A percentile compares a stretch with the other conserved stretches of the same genome.
phyloP scores from a whole-genome alignment of 768 basidiomycete species.

The Glaciozyma martinii region DNA sequence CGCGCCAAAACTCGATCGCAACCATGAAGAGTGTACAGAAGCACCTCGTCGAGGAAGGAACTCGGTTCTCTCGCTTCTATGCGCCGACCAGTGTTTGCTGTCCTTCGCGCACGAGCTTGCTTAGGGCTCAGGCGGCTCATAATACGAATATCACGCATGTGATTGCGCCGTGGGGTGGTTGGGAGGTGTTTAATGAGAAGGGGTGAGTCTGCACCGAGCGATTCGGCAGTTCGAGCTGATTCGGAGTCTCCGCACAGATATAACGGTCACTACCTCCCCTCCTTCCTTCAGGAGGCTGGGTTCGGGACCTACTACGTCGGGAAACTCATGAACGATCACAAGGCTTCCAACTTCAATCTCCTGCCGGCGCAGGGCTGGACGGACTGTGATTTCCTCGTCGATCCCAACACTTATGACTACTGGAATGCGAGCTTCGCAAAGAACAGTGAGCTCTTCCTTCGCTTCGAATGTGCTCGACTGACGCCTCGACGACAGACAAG shows the following conservation, averaged over 20 bases:
- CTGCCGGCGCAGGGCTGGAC: slow-evolving; percentile 10
- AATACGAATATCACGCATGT: slow-evolving; percentile 25
- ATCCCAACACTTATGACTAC: slow-evolving; percentile 30
- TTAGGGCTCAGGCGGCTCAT: slow-evolving; percentile 17
- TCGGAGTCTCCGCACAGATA: background rate
- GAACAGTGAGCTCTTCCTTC: background rate
- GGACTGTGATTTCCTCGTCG: slow-evolving; percentile 24
- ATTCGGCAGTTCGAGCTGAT: no score
- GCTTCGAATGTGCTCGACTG: background rate
- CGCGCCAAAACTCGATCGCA: slow-evolving; percentile 4
- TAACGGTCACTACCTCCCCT: slow-evolving; percentile 20
- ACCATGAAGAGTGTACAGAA: slow-evolving; percentile 8
- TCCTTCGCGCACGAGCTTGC: slow-evolving; percentile 14
- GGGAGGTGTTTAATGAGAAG: slow-evolving; percentile 25
- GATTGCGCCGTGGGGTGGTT: slow-evolving; percentile 19
- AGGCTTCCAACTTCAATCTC: slow-evolving; percentile 1
- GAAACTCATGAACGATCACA: slow-evolving; percentile 32
- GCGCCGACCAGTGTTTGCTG: slow-evolving; percentile 29
- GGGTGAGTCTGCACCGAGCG: no score
- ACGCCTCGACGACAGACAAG: background rate
- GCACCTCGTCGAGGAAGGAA: slow-evolving; percentile 16
- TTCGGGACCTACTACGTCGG: slow-evolving; percentile 26
- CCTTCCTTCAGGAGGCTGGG: slow-evolving; percentile 17
- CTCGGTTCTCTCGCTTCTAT: slow-evolving; percentile 15
- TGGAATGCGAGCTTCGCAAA: slow-evolving; percentile 5